Conservation (phyloP, 1,284 basidiomycete species). For the Ustilago sp. region DNA sequence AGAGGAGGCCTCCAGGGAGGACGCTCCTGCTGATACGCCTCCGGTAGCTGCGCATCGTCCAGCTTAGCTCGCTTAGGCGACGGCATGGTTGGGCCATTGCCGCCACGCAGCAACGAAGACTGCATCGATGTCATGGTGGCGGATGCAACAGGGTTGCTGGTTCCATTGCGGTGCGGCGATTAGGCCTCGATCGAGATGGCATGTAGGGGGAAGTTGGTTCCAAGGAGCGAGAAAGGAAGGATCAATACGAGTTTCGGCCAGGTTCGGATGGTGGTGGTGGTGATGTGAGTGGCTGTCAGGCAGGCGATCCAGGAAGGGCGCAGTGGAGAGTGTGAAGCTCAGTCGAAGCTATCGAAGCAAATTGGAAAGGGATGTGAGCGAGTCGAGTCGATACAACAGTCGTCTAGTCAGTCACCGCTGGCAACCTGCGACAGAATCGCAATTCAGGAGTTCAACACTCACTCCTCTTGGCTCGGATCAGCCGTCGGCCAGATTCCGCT, state of each 20-base stretch:
- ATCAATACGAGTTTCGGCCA: background rate
- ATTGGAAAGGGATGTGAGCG: background rate
- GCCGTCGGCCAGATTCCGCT: background rate
- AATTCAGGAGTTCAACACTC: background rate
- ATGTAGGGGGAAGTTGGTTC: too few relatives aligned
- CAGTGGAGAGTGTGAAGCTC: background rate
- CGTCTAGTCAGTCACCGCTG: background rate
- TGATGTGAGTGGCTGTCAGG: background rate
- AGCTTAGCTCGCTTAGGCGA: slow-evolving; percentile 17
- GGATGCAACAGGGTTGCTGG: background rate
- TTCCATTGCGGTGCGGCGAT: background rate
- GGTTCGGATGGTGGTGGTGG: background rate
- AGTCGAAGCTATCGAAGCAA: background rate
- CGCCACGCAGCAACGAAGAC: slow-evolving; percentile 25
- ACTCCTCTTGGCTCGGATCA: background rate
- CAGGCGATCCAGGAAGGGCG: background rate
- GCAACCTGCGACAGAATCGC: background rate
- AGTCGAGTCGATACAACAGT: background rate
- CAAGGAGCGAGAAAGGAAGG: background rate
- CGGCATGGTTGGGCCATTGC: slow-evolving; percentile 2
- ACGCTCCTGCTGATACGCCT: slow-evolving; percentile 50
- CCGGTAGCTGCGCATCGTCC: slow-evolving; percentile 27
- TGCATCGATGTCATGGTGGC: slow-evolving; percentile 24
- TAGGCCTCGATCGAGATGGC: too few relatives aligned
- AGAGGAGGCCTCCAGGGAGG: slow-evolving; percentile 63